Base-by-base conservation (phyloP, 805 yeast species). In the Barnettozyma sp. region DNA sequence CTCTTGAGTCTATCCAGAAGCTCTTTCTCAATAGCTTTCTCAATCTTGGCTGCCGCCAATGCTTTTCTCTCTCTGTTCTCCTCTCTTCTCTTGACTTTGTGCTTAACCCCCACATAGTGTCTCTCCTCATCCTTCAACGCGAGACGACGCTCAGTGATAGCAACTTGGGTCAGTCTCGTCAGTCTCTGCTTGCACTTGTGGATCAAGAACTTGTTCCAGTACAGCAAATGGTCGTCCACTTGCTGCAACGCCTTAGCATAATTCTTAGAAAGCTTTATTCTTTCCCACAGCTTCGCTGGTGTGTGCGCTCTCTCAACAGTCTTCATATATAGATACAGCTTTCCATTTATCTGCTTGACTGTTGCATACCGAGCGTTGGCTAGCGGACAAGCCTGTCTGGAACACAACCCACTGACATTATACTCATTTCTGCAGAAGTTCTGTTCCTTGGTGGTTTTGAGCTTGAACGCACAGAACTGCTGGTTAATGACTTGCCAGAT, bases 251-350 rank as follows among this genome's bases (percentile, higher is more conserved):
- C 97, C 57, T 75, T 82, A 35, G 80, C 71, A 59, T 87, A 92
- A 60, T 92, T 88, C 61, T 85, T 87, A 31, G 92, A 82, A 42
- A 92, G 70, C 59, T 80, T 82, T 55, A 92, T 82, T 52, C 97
- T 74, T 63, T 92, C 97, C 99, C 99, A 92, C 58, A 85, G 66
- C 51, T 82, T 82, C 29, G 83, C 76, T 11, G 99, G 99, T 44
- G 87, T 83, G 57, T 92, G 97, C 15, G 95, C 94, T 63, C 99
- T 78, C 65, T 92, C 99, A 1, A 94, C 95, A 2, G 97, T 92
- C 59, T 92, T 92, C 86, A 92, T 92, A 63, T 92, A 92, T 23
- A 85, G 63, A 52, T 84, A 85, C 32, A 86, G 62, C 55, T 74
- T 74, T 6, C 95, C 95, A 46, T 82, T 85, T 20, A 82, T 70